A percentile compares a stretch with the other conserved stretches of the same genome.
Conservation (phyloP, 768 basidiomycete species). For the Candolleomyces eurysporus region DNA sequence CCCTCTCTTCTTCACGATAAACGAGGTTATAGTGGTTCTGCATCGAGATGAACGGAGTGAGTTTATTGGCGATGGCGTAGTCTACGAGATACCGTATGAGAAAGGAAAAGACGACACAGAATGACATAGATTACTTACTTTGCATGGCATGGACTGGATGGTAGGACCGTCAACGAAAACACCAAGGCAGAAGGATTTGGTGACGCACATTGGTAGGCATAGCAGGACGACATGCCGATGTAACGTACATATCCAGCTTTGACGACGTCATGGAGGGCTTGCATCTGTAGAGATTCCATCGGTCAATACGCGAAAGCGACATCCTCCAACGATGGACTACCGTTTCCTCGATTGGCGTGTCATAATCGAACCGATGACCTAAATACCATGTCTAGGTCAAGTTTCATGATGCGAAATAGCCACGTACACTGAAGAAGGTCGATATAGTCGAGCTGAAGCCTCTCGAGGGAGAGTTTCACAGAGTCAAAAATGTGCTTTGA, state of each 20-base stretch:
- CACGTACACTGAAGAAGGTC: slow-evolving; percentile 67
- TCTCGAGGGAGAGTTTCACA: slow-evolving; percentile 57
- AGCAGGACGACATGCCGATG: slow-evolving; percentile 57
- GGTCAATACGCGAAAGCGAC: not conserved
- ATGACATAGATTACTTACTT: slow-evolving; percentile 28
- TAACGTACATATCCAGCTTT: slow-evolving; percentile 61
- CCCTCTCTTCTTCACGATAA: slow-evolving; percentile 66
- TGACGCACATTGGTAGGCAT: slow-evolving; percentile 52
- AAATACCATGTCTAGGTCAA: slow-evolving; percentile 15
- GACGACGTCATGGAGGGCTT: slow-evolving; percentile 68
- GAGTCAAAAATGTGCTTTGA: slow-evolving; percentile 79
- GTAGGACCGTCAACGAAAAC: too few species aligned
- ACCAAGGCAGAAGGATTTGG: too few species aligned
- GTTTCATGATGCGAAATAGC: slow-evolving; percentile 21
- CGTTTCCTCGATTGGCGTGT: slow-evolving; percentile 60
- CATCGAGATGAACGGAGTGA: slow-evolving; percentile 67
- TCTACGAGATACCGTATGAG: slow-evolving; percentile 28
- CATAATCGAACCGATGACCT: slow-evolving; percentile 56
- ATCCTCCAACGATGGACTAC: slow-evolving; percentile 18
- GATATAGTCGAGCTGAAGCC: slow-evolving; percentile 74
- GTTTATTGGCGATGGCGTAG: slow-evolving; percentile 36
- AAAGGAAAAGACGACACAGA: not conserved
- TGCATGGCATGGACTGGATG: slow-evolving; percentile 53
- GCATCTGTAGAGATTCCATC: slow-evolving; percentile 51
- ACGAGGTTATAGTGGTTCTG: slow-evolving; percentile 63